A percentile compares a stretch with the other conserved stretches of the same genome.
Conservation (phyloP, 495 filamentous ascomycete genomes). For the Filosporella fistucella region DNA sequence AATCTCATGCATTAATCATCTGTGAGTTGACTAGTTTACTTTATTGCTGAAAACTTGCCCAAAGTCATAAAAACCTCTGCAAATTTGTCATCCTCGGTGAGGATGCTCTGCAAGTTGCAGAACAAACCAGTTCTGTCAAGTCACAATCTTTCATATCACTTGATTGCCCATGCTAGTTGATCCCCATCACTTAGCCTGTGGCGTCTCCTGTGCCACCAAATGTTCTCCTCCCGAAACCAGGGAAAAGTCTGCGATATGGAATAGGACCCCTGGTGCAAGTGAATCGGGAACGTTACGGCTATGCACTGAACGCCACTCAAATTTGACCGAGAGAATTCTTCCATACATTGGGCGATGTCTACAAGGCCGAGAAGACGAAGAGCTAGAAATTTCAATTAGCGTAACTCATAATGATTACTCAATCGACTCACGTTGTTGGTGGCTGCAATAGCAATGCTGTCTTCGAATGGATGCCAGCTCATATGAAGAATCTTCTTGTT, state of each 20-base stretch:
- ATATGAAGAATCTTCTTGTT: conserved; percentile 99
- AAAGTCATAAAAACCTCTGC: conserved; percentile 10
- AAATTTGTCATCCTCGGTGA: not conserved
- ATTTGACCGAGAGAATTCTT: conserved; percentile 21
- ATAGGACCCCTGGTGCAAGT: too few species aligned
- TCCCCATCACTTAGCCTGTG: conserved; percentile 9
- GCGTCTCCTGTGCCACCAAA: conserved; percentile 10
- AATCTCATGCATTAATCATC: conserved; percentile 25
- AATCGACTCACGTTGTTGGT: conserved; percentile 88
- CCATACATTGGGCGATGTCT: conserved; percentile 25
- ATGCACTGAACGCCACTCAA: conserved; percentile 21
- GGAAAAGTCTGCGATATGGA: too few species aligned
- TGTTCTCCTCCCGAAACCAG: too few species aligned
- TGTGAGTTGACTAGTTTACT: conserved; percentile 21
- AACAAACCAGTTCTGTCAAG: conserved; percentile 5
- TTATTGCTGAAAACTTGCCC: conserved; percentile 13
- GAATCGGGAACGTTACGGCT: not conserved
- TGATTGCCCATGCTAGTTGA: conserved; percentile 6
- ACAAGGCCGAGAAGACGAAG: conserved; percentile 98
- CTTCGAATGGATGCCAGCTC: conserved; percentile 99
- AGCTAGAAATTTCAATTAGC: conserved; percentile 49
- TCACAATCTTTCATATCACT: conserved; percentile 11
- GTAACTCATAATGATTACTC: not conserved
- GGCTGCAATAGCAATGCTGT: conserved; percentile 98
- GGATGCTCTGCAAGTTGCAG: conserved; percentile 5